A percentile compares a stretch with the other conserved stretches of the same genome.
Evolutionary conservation across 768 basidiomycete species (phyloP).

Genomic region (Lentinus brumalis): DNA sequence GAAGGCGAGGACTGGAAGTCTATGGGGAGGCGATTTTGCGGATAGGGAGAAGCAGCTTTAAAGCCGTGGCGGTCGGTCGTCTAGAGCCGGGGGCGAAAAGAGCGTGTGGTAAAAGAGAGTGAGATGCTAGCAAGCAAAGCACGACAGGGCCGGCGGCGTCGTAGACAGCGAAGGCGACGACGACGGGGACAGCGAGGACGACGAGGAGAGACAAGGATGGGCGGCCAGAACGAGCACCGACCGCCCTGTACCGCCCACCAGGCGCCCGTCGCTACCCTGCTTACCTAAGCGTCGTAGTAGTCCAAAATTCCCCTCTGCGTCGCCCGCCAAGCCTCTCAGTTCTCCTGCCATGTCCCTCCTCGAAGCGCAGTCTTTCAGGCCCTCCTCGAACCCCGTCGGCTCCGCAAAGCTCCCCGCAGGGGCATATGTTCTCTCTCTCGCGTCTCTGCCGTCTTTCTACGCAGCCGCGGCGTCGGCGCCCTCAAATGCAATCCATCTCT

Average conservation of each 20-base stretch:
- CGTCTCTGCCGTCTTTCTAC: constrained; percentile 47
- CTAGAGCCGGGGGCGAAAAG: constrained; percentile 35
- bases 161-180: constrained; percentile 27
- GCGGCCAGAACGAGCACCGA: constrained; percentile 8
- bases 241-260: not conserved
- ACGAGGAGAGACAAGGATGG: constrained; percentile 19
- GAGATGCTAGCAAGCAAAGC: constrained; percentile 10
- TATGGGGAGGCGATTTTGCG: constrained; percentile 12
- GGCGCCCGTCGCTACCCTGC: constrained; percentile 13
- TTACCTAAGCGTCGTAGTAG: constrained; percentile 5
- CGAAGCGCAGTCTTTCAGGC: constrained; percentile 31
- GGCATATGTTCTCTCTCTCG: constrained; percentile 65
- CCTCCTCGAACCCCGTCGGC: constrained; percentile 29
- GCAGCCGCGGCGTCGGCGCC: constrained; percentile 67
- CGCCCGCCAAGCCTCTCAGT: constrained; percentile 6
- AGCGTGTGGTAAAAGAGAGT: constrained; percentile 18
- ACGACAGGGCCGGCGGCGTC: constrained; percentile 21
- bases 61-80: constrained; percentile 24
- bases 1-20: constrained; percentile 1
- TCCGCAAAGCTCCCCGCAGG: constrained; percentile 39
- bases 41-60: constrained; percentile 27
- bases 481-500: constrained; percentile 64
- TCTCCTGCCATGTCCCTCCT: constrained; percentile 33
- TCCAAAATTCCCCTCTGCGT: constrained; percentile 2
- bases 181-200: constrained; percentile 24